phyloP scores from a whole-genome alignment of 2,329 filamentous ascomycete genomes.

The Cladosporium sp. region DNA sequence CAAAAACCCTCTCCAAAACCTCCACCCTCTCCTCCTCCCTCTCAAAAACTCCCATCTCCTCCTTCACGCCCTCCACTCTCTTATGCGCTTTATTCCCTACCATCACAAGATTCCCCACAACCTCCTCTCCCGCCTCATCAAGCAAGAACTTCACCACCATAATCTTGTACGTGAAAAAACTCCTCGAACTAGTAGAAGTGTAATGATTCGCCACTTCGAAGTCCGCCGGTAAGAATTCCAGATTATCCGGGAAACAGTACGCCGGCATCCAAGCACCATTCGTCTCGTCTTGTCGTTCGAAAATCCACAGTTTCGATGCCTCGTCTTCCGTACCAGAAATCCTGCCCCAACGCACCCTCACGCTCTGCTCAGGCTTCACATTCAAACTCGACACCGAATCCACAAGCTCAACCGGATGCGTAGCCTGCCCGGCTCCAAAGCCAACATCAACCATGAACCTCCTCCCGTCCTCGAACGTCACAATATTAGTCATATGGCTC shows the following conservation, averaged over 20 bases:
- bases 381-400: conserved; percentile 34
- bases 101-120: conserved; percentile 36
- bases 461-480: conserved; percentile 41
- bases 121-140: conserved; percentile 28
- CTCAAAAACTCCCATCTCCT: conserved; percentile 35
- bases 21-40: conserved; percentile 39
- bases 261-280: conserved; percentile 52
- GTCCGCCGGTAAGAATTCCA: conserved; percentile 58
- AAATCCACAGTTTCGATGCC: conserved; percentile 40
- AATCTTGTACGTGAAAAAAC: conserved; percentile 52
- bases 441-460: conserved; percentile 58
- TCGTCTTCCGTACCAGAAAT: conserved; percentile 19
- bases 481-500: conserved; percentile 40
- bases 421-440: conserved; percentile 60
- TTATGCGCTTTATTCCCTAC: conserved; percentile 42
- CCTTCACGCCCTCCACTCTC: conserved; percentile 40
- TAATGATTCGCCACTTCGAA: conserved; percentile 57
- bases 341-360: conserved; percentile 19
- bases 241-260: conserved; percentile 59
- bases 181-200: conserved; percentile 45
- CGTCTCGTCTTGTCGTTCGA: conserved; percentile 29
- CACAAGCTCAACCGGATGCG: conserved; percentile 52
- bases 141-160: conserved; percentile 53
- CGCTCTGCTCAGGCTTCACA: conserved; percentile 5
- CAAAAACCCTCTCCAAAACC: conserved; percentile 41